phyloP scores from a whole-genome alignment of 148 eudicot species.

The Camellia japonica region DNA sequence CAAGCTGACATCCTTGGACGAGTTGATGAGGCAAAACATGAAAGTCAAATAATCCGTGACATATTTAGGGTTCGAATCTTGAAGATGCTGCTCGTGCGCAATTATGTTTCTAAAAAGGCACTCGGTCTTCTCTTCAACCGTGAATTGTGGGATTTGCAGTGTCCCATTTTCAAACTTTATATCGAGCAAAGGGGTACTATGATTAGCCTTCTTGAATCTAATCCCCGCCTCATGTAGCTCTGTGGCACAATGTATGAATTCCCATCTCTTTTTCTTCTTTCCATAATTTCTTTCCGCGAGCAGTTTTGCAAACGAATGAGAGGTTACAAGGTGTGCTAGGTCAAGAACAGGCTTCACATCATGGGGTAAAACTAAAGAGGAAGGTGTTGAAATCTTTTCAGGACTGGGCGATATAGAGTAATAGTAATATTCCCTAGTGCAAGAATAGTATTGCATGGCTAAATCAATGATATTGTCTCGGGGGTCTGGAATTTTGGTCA shows the following conservation, averaged over 20 bases:
- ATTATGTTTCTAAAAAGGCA: not conserved
- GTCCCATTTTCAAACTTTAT: not conserved
- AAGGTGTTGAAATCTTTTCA: not conserved
- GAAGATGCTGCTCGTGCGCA: slow-evolving; percentile 7
- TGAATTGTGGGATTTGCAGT: slow-evolving; percentile 6
- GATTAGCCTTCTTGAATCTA: not conserved
- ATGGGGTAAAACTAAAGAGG: not conserved
- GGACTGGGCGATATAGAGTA: not conserved
- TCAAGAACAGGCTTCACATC: slow-evolving; percentile 21
- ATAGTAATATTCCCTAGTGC: not conserved
- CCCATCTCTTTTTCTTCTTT: not conserved
- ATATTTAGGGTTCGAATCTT: not conserved
- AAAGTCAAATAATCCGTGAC: slow-evolving; percentile 2
- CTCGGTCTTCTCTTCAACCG: not conserved
- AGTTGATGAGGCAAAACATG: slow-evolving; percentile 13
- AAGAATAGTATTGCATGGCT: not conserved
- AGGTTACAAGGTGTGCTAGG: slow-evolving; percentile 1
- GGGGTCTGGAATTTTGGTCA: not conserved
- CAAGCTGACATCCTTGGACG: slow-evolving; percentile 6
- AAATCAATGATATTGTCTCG: not conserved
- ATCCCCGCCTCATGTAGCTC: slow-evolving; percentile 15
- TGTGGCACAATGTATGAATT: slow-evolving; percentile 7
- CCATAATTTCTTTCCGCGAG: not conserved
- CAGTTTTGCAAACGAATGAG: not conserved
- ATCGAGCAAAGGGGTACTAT: not conserved